Conservation (phyloP, 129 eudicot species). For the Ambrosia artemisiifolia region DNA sequence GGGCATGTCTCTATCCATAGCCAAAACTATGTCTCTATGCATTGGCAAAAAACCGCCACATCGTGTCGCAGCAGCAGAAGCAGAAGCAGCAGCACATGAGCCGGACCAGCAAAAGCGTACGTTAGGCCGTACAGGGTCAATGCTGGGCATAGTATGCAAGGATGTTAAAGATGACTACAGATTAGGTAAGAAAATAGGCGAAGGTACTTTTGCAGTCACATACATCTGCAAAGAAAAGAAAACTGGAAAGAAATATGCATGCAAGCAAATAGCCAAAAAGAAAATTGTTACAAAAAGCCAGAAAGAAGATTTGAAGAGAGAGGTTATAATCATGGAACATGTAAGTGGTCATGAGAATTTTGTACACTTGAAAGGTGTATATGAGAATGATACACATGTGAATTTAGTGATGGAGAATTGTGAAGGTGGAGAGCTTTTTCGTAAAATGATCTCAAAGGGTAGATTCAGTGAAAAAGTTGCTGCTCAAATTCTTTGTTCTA, state of each 20-base stretch:
- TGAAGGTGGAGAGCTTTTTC: constrained; percentile 86
- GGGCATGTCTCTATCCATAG: constrained; percentile 45
- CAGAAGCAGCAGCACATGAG: constrained; percentile 18
- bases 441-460: constrained; percentile 73
- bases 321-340: constrained; percentile 66
- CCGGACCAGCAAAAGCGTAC: background rate
- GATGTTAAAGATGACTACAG: constrained; percentile 46
- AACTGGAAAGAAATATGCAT: constrained; percentile 63
- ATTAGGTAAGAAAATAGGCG: constrained; percentile 51
- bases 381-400: constrained; percentile 58
- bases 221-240: constrained; percentile 49
- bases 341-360: constrained; percentile 59
- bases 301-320: constrained; percentile 70
- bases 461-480: constrained; percentile 69
- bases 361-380: constrained; percentile 59
- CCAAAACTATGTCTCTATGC: constrained; percentile 33
- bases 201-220: constrained; percentile 74
- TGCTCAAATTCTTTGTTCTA: constrained; percentile 61
- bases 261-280: constrained; percentile 67
- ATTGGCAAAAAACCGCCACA: constrained; percentile 18
- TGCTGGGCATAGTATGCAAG: constrained; percentile 42
- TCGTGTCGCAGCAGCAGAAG: background rate
- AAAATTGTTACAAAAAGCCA: constrained; percentile 60
- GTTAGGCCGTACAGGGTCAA: constrained; percentile 38
- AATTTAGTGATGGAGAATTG: constrained; percentile 88